Percentiles rank a stretch among this genome's conserved stretches.
phyloP scores from a whole-genome alignment of 2,329 filamentous ascomycete species.

The Aspergillus hortae region DNA sequence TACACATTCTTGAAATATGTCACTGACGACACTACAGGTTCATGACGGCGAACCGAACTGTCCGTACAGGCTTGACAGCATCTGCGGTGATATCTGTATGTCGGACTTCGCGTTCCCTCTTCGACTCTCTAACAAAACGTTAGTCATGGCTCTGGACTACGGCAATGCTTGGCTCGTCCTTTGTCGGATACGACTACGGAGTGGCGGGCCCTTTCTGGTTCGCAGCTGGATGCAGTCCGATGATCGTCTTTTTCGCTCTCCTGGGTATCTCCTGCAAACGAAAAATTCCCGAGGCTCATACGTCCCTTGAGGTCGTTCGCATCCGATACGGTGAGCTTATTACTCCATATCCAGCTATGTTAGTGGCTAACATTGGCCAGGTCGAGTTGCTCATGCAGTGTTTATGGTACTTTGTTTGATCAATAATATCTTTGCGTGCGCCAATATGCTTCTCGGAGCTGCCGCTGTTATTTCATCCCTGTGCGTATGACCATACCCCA shows the following conservation, averaged over 20 bases:
- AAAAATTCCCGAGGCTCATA: slow-evolving; percentile 54
- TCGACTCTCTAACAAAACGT: background rate
- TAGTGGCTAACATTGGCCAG: slow-evolving; percentile 13
- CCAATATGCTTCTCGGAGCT: slow-evolving; percentile 52
- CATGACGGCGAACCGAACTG: slow-evolving; percentile 52
- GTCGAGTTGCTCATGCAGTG: slow-evolving; percentile 46
- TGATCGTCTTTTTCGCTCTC: slow-evolving; percentile 55
- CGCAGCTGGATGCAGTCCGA: slow-evolving; percentile 53
- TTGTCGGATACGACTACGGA: slow-evolving; percentile 54
- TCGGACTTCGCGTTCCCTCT: background rate
- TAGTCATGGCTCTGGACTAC: slow-evolving; percentile 54
- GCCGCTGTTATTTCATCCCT: slow-evolving; percentile 35
- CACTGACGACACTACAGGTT: slow-evolving; percentile 32
- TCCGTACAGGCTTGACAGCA: slow-evolving; percentile 51
- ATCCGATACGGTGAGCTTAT: slow-evolving; percentile 45
- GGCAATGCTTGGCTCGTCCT: slow-evolving; percentile 48
- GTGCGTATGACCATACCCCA: too few species aligned
- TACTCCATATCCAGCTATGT: background rate
- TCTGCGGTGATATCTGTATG: slow-evolving; percentile 51
- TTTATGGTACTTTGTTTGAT: slow-evolving; percentile 52
- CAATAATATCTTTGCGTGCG: slow-evolving; percentile 53
- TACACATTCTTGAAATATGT: too few species aligned
- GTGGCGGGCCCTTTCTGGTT: slow-evolving; percentile 58
- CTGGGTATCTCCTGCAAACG: slow-evolving; percentile 52
- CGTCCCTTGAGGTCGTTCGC: slow-evolving; percentile 51